Conservation (phyloP, 257 asterid species). For the Nicotiana obtusifolia region DNA sequence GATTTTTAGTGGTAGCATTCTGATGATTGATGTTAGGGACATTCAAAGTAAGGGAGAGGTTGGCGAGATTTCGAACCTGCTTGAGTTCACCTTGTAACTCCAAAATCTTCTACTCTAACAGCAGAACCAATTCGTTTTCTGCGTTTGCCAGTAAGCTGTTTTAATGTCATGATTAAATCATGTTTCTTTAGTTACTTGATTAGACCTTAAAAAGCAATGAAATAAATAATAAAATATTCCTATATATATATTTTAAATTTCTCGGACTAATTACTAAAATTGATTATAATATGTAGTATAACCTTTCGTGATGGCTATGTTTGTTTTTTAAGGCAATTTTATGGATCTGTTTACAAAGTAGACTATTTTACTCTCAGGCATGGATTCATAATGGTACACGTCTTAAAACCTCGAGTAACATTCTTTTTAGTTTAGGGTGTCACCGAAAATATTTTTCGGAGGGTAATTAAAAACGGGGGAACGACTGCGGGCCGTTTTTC, state of each 20-base stretch:
- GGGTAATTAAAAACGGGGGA: no score
- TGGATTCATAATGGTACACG: conserved; percentile 61
- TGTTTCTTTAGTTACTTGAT: neutral
- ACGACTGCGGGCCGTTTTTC: no score
- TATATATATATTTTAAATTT: neutral
- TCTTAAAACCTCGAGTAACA: neutral
- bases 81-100: no score
- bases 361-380: conserved; percentile 69
- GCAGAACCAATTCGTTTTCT: conserved; percentile 17
- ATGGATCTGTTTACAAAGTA: conserved; percentile 53
- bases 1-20: no score
- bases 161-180: neutral
- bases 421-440: no score
- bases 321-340: conserved; percentile 62
- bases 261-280: neutral
- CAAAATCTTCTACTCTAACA: no score
- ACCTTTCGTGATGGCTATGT: conserved; percentile 32
- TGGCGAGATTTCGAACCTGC: no score
- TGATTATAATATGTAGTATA: neutral
- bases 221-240: neutral
- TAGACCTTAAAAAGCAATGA: neutral
- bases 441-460: no score
- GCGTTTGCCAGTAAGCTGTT: conserved; percentile 49
- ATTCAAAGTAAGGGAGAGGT: no score
- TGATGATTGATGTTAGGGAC: no score